Base-by-base conservation (phyloP, 148 eudicot genomes). In the Heliosperma pusillum region DNA sequence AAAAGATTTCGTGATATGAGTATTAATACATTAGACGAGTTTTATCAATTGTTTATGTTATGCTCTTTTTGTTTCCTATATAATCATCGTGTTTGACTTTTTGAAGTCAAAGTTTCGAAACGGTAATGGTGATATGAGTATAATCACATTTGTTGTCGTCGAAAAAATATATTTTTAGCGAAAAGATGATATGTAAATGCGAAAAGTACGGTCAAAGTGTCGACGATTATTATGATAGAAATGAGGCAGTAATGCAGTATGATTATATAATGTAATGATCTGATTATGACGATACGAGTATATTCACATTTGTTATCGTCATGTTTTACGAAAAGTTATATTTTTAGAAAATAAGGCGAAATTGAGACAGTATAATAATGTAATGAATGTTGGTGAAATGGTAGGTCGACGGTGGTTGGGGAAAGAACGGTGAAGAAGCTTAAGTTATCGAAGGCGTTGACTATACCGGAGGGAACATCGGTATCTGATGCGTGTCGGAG, bases 391-490 rank as follows among this genome's bases (percentile, higher is more conserved):
- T 26, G 36, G 26, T 61, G 75, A 56, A 20, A 36, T 72, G 62
- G 55, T 76, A 85, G 91, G 84, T 76, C 86, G 59, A 76, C 65
- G 30, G 82, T 4, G 79, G 84, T 70, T n/a, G 90, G 92, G 16
- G 98, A 92, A 76, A 95, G 98, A 86, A 95, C 98, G 74, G 98
- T 95, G 85, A 95, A 95, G 89, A 95, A 90, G 82, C 84, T 95
- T 64, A 86, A 96, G 83, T 86, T 95, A 69, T 90, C 98, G 0
- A 95, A 92, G 79, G 98, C 97, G 20, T 89, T 95, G 74, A 95
- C 98, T 1, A 95, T 95, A 73, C 97, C 98, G 19, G 98, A 95
- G 74, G 97, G 91, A 42, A 95, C 97, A 30, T 86, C 96, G 19
- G 93, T 95, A 66, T 90, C 86, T n/a, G 98, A 95, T 68, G 98